phyloP scores from a whole-genome alignment of 2,329 filamentous ascomycete genomes.

The Trichophyton schoenleinii region DNA sequence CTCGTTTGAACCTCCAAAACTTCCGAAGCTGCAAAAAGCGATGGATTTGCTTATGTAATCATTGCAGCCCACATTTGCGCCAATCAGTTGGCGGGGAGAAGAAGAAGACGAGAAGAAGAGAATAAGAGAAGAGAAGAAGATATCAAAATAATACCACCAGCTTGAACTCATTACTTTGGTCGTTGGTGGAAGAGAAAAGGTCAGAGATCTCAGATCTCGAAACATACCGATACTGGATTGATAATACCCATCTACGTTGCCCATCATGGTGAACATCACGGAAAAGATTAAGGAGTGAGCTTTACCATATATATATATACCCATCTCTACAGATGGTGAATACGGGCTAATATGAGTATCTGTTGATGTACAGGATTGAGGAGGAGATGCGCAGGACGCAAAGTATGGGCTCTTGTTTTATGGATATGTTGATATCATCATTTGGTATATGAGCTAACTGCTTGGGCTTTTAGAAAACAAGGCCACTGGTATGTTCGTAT shows the following conservation, averaged over 20 bases:
- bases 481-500: conserved; percentile 65
- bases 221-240: background rate
- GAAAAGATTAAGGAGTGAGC: conserved; percentile 98
- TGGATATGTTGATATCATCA: conserved; percentile 4
- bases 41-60: background rate
- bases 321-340: background rate
- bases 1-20: background rate
- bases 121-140: background rate
- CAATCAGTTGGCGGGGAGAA: conserved; percentile 4
- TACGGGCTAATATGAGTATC: conserved; percentile 13
- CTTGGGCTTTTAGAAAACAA: conserved; percentile 63
- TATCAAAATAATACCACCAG: background rate
- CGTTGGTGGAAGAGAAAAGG: background rate
- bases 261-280: conserved; percentile 90
- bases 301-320: background rate
- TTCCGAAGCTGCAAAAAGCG: background rate
- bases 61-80: background rate
- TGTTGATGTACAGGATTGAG: conserved; percentile 62
- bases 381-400: conserved; percentile 99
- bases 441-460: conserved; percentile 13
- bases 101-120: background rate
- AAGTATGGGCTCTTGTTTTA: conserved; percentile 48
- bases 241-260: conserved; percentile 20
- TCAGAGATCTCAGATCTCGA: background rate
- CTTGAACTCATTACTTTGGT: background rate